phyloP scores from a whole-genome alignment of 345 rosid genomes.

The Turnera subulata region DNA sequence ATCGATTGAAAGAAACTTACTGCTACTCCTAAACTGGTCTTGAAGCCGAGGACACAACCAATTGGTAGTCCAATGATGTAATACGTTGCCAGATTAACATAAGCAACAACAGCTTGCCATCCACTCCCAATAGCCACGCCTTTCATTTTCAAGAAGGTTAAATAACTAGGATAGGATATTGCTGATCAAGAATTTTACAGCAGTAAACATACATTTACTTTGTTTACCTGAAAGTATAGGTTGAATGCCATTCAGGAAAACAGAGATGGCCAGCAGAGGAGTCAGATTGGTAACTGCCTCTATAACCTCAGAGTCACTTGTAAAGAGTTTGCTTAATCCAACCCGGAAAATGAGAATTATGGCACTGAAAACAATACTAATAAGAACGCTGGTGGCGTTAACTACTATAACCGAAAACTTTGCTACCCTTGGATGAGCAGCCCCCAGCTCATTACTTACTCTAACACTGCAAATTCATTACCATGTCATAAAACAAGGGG shows the following conservation, averaged over 20 bases:
- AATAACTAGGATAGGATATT: too few species aligned
- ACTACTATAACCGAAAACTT: slow-evolving; percentile 76
- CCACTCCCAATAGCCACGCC: slow-evolving; percentile 99
- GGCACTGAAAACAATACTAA: slow-evolving; percentile 51
- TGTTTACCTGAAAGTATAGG: slow-evolving; percentile 83
- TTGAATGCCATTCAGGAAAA: slow-evolving; percentile 83
- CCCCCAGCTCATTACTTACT: slow-evolving; percentile 90
- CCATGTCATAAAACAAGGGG: background rate
- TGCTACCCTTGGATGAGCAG: slow-evolving; percentile 69
- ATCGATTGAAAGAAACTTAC: slow-evolving; percentile 36
- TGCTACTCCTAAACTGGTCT: slow-evolving; percentile 69
- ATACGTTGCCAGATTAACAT: slow-evolving; percentile 68
- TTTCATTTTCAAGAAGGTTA: too few species aligned
- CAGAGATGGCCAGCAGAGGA: slow-evolving; percentile 79
- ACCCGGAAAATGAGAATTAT: slow-evolving; percentile 47
- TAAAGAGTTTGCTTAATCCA: slow-evolving; percentile 66
- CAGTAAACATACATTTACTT: background rate
- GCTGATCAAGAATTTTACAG: background rate
- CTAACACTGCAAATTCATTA: slow-evolving; percentile 46
- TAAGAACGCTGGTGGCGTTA: slow-evolving; percentile 48
- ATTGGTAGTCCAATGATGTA: slow-evolving; percentile 88
- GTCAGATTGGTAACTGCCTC: slow-evolving; percentile 58
- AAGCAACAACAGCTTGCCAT: slow-evolving; percentile 94
- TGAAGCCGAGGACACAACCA: slow-evolving; percentile 88
- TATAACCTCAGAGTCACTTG: slow-evolving; percentile 57